Evolutionary conservation across 2,329 filamentous ascomycete species (phyloP).

Genomic region (Neofusicoccum kwambonambiense): DNA sequence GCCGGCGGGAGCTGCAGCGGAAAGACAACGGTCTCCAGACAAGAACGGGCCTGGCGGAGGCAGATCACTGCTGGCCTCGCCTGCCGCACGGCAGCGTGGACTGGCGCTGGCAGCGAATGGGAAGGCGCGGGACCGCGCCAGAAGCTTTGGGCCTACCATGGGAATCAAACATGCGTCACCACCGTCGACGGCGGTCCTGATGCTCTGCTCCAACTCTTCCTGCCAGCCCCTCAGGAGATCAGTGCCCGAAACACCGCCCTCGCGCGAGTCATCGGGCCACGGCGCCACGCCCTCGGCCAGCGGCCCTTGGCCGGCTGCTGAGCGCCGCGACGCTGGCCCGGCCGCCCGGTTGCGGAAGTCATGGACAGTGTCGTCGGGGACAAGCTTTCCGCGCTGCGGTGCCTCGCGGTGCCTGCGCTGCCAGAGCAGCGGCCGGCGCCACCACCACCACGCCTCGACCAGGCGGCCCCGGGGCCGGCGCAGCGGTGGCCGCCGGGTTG

Average conservation of each 20-base stretch:
- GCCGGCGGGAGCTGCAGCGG: neutral
- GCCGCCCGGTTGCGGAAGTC: too few species aligned
- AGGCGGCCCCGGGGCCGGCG: neutral
- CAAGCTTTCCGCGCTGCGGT: neutral
- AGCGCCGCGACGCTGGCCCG: neutral
- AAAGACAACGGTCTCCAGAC: neutral
- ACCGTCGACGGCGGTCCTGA: conserved; percentile 28
- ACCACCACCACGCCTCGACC: neutral
- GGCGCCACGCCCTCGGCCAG: conserved; percentile 13
- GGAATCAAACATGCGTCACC: conserved; percentile 46
- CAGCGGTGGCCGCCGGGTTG: too few species aligned
- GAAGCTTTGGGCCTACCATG: conserved; percentile 10
- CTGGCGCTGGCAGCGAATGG: neutral
- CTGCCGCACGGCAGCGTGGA: neutral
- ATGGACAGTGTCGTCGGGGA: neutral
- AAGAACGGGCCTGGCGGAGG: neutral
- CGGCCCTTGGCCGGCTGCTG: neutral
- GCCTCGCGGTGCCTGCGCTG: neutral
- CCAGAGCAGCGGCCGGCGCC: too few species aligned
- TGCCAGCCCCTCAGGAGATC: conserved; percentile 41
- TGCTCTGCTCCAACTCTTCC: conserved; percentile 36
- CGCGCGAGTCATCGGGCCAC: conserved; percentile 41
- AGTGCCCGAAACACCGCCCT: conserved; percentile 45
- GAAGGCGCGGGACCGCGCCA: neutral
- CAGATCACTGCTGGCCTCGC: neutral